Percentiles rank a stretch among this genome's conserved stretches.
phyloP scores from a whole-genome alignment of 2,329 filamentous ascomycete genomes.

The Colletotrichum salicis region DNA sequence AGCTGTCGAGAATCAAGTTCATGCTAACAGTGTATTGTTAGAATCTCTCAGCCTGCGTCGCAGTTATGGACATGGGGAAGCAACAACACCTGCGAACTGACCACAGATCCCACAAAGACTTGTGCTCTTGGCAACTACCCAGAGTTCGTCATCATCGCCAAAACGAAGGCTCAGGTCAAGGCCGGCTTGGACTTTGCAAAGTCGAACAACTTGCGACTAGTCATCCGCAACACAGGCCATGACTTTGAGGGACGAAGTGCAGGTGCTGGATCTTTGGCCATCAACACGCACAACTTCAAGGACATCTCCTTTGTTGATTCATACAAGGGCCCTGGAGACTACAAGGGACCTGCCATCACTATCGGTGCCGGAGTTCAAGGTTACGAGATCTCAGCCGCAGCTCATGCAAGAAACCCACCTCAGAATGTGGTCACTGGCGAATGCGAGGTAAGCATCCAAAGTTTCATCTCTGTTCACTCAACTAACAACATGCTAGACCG shows the following conservation, averaged over 20 bases:
- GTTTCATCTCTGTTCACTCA: not conserved
- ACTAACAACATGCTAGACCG: constrained; percentile 48
- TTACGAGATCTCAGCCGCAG: constrained; percentile 55
- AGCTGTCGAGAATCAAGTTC: not conserved
- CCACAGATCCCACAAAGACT: constrained; percentile 43
- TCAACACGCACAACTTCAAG: constrained; percentile 69
- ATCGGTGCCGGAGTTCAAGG: constrained; percentile 64
- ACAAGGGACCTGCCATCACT: constrained; percentile 62
- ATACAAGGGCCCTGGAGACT: constrained; percentile 51
- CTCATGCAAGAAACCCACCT: constrained; percentile 49
- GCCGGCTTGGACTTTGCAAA: constrained; percentile 45
- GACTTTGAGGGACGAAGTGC: constrained; percentile 69
- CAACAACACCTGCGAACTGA: constrained; percentile 53
- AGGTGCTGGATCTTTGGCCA: constrained; percentile 66
- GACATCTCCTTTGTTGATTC: constrained; percentile 51
- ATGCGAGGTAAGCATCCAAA: constrained; percentile 47
- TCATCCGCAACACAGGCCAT: constrained; percentile 68
- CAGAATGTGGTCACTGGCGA: constrained; percentile 63
- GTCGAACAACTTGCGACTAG: constrained; percentile 58
- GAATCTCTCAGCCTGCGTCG: constrained; percentile 43
- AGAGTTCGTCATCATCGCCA: constrained; percentile 44
- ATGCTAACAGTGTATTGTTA: constrained; percentile 33
- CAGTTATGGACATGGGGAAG: constrained; percentile 55
- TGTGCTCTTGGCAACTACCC: constrained; percentile 54
- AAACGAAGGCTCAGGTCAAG: constrained; percentile 39